Conservation (phyloP, 148 eudicot species). For the Rhododendron mucronatum region DNA sequence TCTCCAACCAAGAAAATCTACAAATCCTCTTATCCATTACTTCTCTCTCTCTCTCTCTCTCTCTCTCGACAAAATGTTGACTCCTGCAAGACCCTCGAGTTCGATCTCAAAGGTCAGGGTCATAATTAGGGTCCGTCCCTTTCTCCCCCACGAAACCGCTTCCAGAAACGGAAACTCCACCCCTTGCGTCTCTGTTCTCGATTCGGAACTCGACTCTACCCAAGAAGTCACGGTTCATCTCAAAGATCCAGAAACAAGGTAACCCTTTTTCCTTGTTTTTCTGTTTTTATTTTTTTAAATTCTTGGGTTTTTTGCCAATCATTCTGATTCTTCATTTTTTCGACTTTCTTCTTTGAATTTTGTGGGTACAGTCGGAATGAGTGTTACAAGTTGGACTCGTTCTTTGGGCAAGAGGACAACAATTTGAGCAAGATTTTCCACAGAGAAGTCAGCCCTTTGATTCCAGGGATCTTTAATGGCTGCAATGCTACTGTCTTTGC, state of each 20-base stretch:
- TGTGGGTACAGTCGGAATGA: conserved; percentile 64
- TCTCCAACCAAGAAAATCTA: neutral
- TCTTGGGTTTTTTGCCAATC: neutral
- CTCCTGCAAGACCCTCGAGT: conserved; percentile 34
- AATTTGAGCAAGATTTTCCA: conserved; percentile 52
- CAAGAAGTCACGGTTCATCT: conserved; percentile 34
- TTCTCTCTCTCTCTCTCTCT: neutral
- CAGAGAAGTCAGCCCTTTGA: conserved; percentile 72
- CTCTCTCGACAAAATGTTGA: neutral
- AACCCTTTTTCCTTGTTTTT: neutral
- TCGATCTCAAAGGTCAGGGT: conserved; percentile 63
- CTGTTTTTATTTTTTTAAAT: neutral
- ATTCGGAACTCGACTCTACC: conserved; percentile 14
- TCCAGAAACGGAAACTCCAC: conserved; percentile 19
- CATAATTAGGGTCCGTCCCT: conserved; percentile 66
- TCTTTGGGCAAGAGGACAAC: conserved; percentile 59
- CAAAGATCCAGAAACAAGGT: neutral
- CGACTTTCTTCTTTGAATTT: neutral
- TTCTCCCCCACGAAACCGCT: conserved; percentile 50
- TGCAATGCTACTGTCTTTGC: conserved; percentile 83
- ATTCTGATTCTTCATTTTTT: conserved; percentile 2
- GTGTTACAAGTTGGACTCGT: conserved; percentile 70
- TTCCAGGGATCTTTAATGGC: conserved; percentile 62
- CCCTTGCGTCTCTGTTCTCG: conserved; percentile 48
- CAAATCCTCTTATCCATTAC: neutral